A percentile compares a stretch with the other conserved stretches of the same genome.
phyloP scores from a whole-genome alignment of 208 protist genomes.

The Trypanosoma melophagium region DNA sequence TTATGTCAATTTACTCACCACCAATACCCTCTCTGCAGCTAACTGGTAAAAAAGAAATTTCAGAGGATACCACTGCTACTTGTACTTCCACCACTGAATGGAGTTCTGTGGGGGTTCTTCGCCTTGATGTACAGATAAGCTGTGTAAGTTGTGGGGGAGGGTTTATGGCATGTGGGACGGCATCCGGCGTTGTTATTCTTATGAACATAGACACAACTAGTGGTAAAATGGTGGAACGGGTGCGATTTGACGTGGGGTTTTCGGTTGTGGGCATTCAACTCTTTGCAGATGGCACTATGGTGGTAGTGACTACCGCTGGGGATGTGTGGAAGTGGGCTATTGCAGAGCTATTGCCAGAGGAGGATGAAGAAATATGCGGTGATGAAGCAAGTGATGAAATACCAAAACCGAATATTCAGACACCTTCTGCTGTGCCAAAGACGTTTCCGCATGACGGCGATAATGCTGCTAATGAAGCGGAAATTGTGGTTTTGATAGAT shows the following conservation, averaged over 20 bases:
- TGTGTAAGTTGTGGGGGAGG: constrained; percentile 57
- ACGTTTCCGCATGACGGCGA: constrained; percentile 4
- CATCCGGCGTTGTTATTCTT: constrained; percentile 72
- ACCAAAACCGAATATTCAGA: constrained; percentile 13
- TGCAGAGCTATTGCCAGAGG: constrained; percentile 45
- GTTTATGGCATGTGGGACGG: constrained; percentile 63
- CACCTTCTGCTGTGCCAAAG: constrained; percentile 15
- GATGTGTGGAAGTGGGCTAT: constrained; percentile 87
- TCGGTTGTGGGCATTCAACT: constrained; percentile 69
- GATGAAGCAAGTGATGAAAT: constrained; percentile 21
- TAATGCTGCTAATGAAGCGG: constrained; percentile 14
- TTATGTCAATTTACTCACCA: constrained; percentile 38
- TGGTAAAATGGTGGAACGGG: constrained; percentile 44
- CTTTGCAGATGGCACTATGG: constrained; percentile 47
- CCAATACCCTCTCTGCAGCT: background rate
- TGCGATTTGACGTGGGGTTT: constrained; percentile 84
- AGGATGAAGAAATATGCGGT: constrained; percentile 23
- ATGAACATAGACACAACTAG: constrained; percentile 35
- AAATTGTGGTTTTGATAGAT: constrained; percentile 28
- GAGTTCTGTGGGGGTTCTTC: constrained; percentile 25
- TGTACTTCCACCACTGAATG: constrained; percentile 13
- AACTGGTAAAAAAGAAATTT: too few species aligned
- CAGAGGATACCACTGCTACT: background rate
- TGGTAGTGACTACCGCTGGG: constrained; percentile 72
- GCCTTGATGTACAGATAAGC: constrained; percentile 37